phyloP scores from a whole-genome alignment of 768 basidiomycete species.

The Terana coerulea region DNA sequence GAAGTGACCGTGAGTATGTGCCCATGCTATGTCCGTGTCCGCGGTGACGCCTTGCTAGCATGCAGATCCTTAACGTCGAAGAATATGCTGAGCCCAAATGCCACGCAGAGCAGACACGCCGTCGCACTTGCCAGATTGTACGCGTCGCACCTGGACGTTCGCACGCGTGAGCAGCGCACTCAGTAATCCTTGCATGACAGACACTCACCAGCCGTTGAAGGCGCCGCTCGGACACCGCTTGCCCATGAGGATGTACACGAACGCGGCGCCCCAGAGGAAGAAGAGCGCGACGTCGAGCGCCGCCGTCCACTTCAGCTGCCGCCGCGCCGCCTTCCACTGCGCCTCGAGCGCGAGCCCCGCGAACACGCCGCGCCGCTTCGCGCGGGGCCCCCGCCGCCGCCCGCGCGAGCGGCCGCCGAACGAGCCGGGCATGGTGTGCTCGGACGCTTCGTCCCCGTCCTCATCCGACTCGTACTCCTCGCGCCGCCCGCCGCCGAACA shows the following conservation, averaged over 20 bases:
- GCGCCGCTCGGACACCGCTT: slow-evolving; percentile 60
- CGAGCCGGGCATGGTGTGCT: slow-evolving; percentile 27
- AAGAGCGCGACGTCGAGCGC: slow-evolving; percentile 45
- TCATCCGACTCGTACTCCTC: slow-evolving; percentile 32
- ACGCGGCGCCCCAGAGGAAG: slow-evolving; percentile 53
- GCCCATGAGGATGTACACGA: slow-evolving; percentile 58
- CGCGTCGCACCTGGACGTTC: slow-evolving; percentile 62
- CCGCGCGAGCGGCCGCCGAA: slow-evolving; percentile 13
- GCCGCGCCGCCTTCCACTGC: slow-evolving; percentile 55
- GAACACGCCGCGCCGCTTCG: slow-evolving; percentile 46
- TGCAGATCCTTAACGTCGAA: slow-evolving; percentile 66
- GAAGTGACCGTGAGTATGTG: not conserved
- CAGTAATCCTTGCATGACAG: not conserved
- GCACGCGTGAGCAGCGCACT: not conserved
- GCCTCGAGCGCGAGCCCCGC: slow-evolving; percentile 62
- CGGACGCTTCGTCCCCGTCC: slow-evolving; percentile 36
- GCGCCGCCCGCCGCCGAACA: slow-evolving; percentile 40
- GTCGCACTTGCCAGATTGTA: slow-evolving; percentile 66
- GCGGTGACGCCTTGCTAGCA: slow-evolving; percentile 57
- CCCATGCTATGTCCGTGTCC: slow-evolving; percentile 44
- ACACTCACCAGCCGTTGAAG: slow-evolving; percentile 59
- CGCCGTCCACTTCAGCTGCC: slow-evolving; percentile 48
- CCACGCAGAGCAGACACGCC: slow-evolving; percentile 52
- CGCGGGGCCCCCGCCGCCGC: slow-evolving; percentile 28
- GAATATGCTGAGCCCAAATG: slow-evolving; percentile 54